A percentile compares a stretch with the other conserved stretches of the same genome.
Conservation (phyloP, 108 stramenopile species). For the Cyclotella sp. region DNA sequence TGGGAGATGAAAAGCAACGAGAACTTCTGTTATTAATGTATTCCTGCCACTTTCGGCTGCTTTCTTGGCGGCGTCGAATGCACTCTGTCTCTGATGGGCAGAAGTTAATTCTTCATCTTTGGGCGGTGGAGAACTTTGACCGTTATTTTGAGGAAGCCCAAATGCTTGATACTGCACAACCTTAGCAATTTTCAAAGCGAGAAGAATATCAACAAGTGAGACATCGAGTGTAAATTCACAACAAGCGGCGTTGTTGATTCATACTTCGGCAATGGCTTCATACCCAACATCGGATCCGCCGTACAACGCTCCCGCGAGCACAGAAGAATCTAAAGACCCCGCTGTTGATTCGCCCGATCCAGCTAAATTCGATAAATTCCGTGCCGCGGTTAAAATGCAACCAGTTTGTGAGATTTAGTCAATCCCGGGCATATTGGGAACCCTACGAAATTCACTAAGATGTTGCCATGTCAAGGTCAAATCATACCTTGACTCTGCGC, state of each 20-base stretch:
- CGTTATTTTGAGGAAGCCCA: constrained; percentile 22
- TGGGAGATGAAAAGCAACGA: constrained; percentile 27
- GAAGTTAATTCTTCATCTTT: neutral
- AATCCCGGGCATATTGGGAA: neutral
- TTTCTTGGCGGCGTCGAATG: constrained; percentile 40
- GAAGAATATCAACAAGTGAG: neutral
- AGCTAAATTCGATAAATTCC: neutral
- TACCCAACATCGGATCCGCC: neutral
- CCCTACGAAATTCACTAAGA: neutral
- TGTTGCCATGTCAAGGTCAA: too few species aligned
- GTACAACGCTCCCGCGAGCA: neutral
- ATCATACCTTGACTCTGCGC: constrained; percentile 1
- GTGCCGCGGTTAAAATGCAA: neutral
- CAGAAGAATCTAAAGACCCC: constrained; percentile 20
- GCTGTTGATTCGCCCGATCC: constrained; percentile 3
- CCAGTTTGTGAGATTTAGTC: neutral
- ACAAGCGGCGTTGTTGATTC: neutral
- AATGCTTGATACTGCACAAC: constrained; percentile 44
- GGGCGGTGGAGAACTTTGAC: neutral
- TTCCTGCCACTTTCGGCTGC: constrained; percentile 21
- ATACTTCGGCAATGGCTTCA: constrained; percentile 17
- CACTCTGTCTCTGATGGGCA: constrained; percentile 5
- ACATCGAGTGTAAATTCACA: neutral
- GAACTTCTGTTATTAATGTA: constrained; percentile 26
- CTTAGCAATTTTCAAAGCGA: neutral